Evolutionary conservation across 2,329 filamentous ascomycete genomes (phyloP).

Genomic region (Alternaria burnsii): DNA sequence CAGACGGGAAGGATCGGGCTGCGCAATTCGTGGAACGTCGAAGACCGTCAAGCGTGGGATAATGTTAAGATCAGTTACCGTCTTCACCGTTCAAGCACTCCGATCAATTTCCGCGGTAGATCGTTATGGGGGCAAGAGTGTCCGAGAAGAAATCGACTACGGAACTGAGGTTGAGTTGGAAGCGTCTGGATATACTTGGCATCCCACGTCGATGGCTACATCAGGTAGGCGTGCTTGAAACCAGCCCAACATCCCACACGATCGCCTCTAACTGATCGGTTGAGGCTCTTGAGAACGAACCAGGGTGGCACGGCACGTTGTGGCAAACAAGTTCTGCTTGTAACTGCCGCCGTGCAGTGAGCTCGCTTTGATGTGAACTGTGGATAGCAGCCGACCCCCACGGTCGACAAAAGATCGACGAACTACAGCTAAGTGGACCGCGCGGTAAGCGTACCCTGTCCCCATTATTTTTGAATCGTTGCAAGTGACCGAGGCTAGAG

Average conservation of each 20-base stretch:
- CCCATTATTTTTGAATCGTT: background rate
- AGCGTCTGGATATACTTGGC: slow-evolving; percentile 29
- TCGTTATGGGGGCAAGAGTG: slow-evolving; percentile 27
- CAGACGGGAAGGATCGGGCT: background rate
- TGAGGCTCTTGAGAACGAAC: slow-evolving; percentile 21
- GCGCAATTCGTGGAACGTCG: slow-evolving; percentile 8
- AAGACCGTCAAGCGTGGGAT: slow-evolving; percentile 9
- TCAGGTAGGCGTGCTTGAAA: slow-evolving; percentile 26
- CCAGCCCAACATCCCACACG: slow-evolving; percentile 28
- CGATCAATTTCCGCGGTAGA: slow-evolving; percentile 3
- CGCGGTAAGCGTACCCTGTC: background rate
- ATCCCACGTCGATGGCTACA: slow-evolving; percentile 33
- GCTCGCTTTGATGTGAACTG: background rate
- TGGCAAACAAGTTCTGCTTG: slow-evolving; percentile 19
- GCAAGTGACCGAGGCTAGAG: slow-evolving; percentile 1
- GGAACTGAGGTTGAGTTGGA: slow-evolving; percentile 26
- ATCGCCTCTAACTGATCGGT: slow-evolving; percentile 24
- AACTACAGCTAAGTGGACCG: slow-evolving; percentile 9
- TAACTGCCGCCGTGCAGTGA: slow-evolving; percentile 14
- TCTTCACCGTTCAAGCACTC: background rate
- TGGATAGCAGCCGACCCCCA: slow-evolving; percentile 18
- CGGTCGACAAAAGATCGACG: slow-evolving; percentile 15
- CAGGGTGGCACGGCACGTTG: slow-evolving; percentile 14
- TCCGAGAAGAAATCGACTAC: slow-evolving; percentile 4
- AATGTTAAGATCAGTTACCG: background rate